Evolutionary conservation across 2,329 filamentous ascomycete genomes (phyloP).

Genomic region (Cladophialophora bantiana): DNA sequence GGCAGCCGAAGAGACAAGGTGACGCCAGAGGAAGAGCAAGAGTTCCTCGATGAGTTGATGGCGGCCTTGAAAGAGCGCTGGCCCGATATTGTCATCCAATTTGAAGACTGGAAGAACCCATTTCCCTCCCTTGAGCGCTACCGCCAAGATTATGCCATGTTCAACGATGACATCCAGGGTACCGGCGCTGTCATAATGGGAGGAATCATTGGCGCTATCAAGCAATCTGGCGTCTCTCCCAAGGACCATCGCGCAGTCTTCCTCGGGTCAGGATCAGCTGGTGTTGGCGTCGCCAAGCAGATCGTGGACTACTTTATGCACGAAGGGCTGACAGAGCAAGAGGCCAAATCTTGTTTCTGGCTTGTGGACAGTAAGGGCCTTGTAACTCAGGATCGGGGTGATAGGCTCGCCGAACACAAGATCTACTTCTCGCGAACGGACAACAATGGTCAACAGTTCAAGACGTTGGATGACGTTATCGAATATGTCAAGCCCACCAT

Average conservation of each 20-base stretch:
- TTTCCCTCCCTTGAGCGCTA: slow-evolving; percentile 94
- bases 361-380: slow-evolving; percentile 97
- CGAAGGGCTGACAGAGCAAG: slow-evolving; percentile 85
- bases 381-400: slow-evolving; percentile 89
- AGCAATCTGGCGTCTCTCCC: slow-evolving; percentile 81
- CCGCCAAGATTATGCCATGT: slow-evolving; percentile 87
- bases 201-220: slow-evolving; percentile 78
- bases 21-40: slow-evolving; percentile 77
- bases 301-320: slow-evolving; percentile 96
- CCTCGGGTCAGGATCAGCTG: slow-evolving; percentile 92
- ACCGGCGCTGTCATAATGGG: slow-evolving; percentile 94
- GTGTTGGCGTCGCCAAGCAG: slow-evolving; percentile 97
- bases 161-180: slow-evolving; percentile 98
- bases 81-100: slow-evolving; percentile 82
- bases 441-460: slow-evolving; percentile 71
- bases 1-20: slow-evolving; percentile 86
- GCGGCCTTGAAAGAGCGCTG: slow-evolving; percentile 79
- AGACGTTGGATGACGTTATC: slow-evolving; percentile 86
- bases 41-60: slow-evolving; percentile 99
- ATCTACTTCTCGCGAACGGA: slow-evolving; percentile 71
- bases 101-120: slow-evolving; percentile 97
- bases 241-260: slow-evolving; percentile 95
- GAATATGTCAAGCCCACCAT: slow-evolving; percentile 95
- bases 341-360: slow-evolving; percentile 91
- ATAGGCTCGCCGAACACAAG: slow-evolving; percentile 90